A percentile compares a stretch with the other conserved stretches of the same genome.
Evolutionary conservation across 495 filamentous ascomycete species (phyloP).

Genomic region (Penicilliopsis zonata): DNA sequence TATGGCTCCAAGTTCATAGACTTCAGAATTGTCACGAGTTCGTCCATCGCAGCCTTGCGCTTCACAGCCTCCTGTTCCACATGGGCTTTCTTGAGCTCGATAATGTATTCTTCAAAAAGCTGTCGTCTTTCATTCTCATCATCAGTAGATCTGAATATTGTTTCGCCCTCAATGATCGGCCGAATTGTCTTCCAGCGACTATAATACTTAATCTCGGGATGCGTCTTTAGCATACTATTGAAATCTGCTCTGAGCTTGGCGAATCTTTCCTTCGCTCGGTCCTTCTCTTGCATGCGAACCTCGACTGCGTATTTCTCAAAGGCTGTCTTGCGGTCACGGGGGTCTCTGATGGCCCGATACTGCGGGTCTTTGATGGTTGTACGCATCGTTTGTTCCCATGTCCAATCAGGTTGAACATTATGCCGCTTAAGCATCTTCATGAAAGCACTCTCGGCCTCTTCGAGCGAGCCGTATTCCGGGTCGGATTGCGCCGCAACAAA

Average conservation of each 20-base stretch:
- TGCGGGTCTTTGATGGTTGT: conserved; percentile 87
- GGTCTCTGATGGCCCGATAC: conserved; percentile 88
- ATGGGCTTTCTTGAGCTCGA: conserved; percentile 68
- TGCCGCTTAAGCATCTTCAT: conserved; percentile 78
- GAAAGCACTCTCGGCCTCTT: conserved; percentile 92
- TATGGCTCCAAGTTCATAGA: conserved; percentile 81
- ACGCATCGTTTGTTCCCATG: conserved; percentile 83
- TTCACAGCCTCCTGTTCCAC: conserved; percentile 57
- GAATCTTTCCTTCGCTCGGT: conserved; percentile 86
- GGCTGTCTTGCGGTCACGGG: conserved; percentile 78
- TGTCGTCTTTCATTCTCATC: conserved; percentile 82
- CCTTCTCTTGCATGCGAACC: conserved; percentile 85
- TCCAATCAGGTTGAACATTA: conserved; percentile 80
- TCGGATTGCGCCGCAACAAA: conserved; percentile 56
- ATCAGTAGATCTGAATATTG: conserved; percentile 82
- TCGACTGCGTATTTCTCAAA: conserved; percentile 95
- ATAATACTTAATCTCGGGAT: conserved; percentile 96
- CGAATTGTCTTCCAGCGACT: conserved; percentile 95
- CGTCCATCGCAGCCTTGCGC: conserved; percentile 75
- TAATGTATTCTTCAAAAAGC: conserved; percentile 89
- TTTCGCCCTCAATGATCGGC: conserved; percentile 90
- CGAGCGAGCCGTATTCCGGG: conserved; percentile 70
- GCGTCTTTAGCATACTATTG: conserved; percentile 87
- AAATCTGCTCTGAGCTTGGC: conserved; percentile 91
- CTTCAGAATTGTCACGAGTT: conserved; percentile 70